These are phyloP conservation scores for Eleusine coracana DNA, from an alignment of 176 grass and related monocot species.

Conservation along the genomic window DNA sequence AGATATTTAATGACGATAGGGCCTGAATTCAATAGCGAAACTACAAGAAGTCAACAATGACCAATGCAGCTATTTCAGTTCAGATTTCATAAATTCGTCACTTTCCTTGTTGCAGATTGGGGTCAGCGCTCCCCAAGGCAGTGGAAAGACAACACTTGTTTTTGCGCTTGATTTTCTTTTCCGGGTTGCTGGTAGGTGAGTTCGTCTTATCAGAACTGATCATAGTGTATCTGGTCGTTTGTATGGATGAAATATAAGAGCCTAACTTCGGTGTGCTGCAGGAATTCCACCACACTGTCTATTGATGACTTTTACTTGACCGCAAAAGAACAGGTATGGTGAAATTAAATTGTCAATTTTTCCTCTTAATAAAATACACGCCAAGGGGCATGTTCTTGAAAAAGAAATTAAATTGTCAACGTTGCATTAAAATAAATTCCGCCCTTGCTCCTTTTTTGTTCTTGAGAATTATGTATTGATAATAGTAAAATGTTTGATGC, in stretches of 20 bases:
- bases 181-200: conserved; percentile 68
- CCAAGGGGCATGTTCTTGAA: too few relatives aligned
- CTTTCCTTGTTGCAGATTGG: conserved; percentile 76
- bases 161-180: conserved; percentile 93
- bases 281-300: conserved; percentile 77
- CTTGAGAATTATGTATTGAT: not conserved
- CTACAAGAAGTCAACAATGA: conserved; percentile 7
- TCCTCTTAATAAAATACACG: too few relatives aligned
- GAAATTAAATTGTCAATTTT: not conserved
- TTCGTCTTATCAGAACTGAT: conserved; percentile 37
- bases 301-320: conserved; percentile 99
- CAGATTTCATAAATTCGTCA: conserved; percentile 15
- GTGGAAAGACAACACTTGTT: conserved; percentile 97
- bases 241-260: conserved; percentile 23
- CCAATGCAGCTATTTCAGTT: conserved; percentile 11
- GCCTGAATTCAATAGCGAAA: not conserved
- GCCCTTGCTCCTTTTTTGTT: not conserved
- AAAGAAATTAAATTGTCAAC: not conserved
- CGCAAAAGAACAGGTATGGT: conserved; percentile 76
- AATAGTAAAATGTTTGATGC: conserved; percentile 28
- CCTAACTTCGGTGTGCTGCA: conserved; percentile 31
- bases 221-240: conserved; percentile 23
- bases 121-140: conserved; percentile 94
- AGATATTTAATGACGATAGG: conserved; percentile 7
- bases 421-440: not conserved